Evolutionary conservation across 768 basidiomycete species (phyloP), one percentile per base, ranked within the genome.

Genomic region (Russula abietina): DNA sequence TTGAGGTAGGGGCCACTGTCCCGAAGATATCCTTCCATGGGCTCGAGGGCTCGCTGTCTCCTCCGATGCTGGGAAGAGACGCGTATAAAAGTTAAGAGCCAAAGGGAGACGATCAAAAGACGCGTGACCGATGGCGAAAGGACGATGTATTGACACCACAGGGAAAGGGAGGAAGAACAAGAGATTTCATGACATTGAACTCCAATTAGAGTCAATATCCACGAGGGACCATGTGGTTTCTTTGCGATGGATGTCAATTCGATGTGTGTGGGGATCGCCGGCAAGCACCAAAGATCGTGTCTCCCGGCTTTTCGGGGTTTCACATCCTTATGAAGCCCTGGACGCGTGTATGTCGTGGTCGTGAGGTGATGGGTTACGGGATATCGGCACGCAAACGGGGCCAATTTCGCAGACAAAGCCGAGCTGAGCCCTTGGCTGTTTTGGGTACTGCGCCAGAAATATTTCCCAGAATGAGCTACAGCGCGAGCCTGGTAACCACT

Each of bases 21-120:
- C 19, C 30, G 62, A 45, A 28, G n/a, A 22, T 54, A 48, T 22
- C 45, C n/a, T 41, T 60, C 63, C 63, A 64, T 64, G 7, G 26
- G 7, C 5, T 24, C 58, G n/a, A 46, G 16, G 10, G 12, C 26
- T 17, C 38, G 17, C 38, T 17, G 8, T 16, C 38, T 17, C 38
- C 24, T 54, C 14, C 19, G 17, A 14, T 10, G 7, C 26, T 30
- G 28, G 49, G 49, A 28, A 50, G 41, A 19, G 41, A n/a, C 41
- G 43, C n/a, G 43, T n/a, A 43, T n/a, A 43, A n/a, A 43, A 43
- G 17, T n/a, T n/a, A n/a, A 43, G 9, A 11, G 4, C 43, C 19
- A 43, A 43, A 43, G 43, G 43, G 8, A 16, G 28, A 28, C 8
- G 28, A 26, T 24, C 24, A 24, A 26, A 48, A 16, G 11, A 48